Percentiles rank a stretch among this genome's conserved stretches.
These are phyloP conservation scores for Bruguiera gymnorhiza DNA, from an alignment of 345 rosid species.

Conservation along the genomic window DNA sequence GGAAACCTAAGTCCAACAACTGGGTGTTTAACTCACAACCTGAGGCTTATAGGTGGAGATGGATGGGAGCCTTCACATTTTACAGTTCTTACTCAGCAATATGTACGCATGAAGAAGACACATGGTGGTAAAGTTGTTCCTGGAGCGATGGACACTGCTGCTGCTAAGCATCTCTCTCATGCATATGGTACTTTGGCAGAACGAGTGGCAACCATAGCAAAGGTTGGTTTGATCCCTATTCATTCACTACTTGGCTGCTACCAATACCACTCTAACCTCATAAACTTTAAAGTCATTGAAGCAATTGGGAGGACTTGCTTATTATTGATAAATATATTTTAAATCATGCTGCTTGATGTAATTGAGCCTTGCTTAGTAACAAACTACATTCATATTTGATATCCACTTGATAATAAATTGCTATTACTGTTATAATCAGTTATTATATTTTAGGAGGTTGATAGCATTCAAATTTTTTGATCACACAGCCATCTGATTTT, in stretches of 20 bases:
- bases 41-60: constrained; percentile 71
- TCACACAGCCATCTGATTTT: too few relatives aligned
- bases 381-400: too few relatives aligned
- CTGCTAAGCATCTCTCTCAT: constrained; percentile 87
- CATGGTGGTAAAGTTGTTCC: constrained; percentile 77
- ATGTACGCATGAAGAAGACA: constrained; percentile 79
- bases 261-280: too few relatives aligned
- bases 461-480: background rate
- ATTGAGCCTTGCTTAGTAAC: too few relatives aligned
- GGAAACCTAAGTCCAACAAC: constrained; percentile 68
- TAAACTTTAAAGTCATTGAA: too few relatives aligned
- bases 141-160: constrained; percentile 80
- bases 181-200: constrained; percentile 87
- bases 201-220: constrained; percentile 84
- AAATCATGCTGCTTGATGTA: background rate
- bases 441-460: background rate
- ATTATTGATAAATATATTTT: too few relatives aligned
- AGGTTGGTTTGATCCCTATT: constrained; percentile 46
- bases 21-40: constrained; percentile 58
- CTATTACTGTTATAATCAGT: background rate
- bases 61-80: constrained; percentile 91
- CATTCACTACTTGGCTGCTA: background rate
- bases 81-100: constrained; percentile 84
- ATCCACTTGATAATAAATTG: too few relatives aligned
- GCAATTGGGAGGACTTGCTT: too few relatives aligned